A percentile compares a stretch with the other conserved stretches of the same genome.
phyloP scores from a whole-genome alignment of 148 eudicot genomes.

The Drosera capensis region DNA sequence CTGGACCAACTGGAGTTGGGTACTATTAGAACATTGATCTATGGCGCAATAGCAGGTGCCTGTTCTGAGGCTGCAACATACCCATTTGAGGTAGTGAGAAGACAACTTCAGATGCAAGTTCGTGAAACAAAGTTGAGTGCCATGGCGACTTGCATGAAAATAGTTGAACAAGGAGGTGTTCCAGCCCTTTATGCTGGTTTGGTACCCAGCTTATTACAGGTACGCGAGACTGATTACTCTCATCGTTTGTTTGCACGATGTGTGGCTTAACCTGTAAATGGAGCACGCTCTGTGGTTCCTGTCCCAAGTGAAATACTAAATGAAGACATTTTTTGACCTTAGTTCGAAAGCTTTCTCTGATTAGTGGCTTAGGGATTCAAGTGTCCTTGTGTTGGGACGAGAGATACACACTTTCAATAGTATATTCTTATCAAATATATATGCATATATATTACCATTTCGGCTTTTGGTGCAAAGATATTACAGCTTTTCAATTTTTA shows the following conservation, averaged over 20 bases:
- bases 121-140: constrained; percentile 65
- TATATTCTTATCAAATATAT: too few species aligned
- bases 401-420: too few species aligned
- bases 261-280: too few species aligned
- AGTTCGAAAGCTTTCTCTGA: too few species aligned
- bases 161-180: constrained; percentile 81
- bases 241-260: neutral
- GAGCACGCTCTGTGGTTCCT: neutral
- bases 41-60: constrained; percentile 94
- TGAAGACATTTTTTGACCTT: too few species aligned
- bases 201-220: constrained; percentile 89
- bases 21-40: constrained; percentile 57
- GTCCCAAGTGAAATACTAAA: too few species aligned
- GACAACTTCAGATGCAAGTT: constrained; percentile 96
- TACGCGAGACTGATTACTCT: constrained; percentile 3
- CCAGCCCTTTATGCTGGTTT: constrained; percentile 93
- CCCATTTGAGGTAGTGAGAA: constrained; percentile 96
- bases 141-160: constrained; percentile 65
- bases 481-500: too few species aligned
- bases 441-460: too few species aligned
- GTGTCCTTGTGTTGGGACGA: too few species aligned
- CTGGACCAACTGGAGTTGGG: constrained; percentile 85
- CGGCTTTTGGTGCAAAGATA: too few species aligned
- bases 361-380: too few species aligned
- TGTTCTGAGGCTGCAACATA: constrained; percentile 95